Base-by-base conservation (phyloP, 805 yeast genomes). In the Yarrowia sp. region DNA sequence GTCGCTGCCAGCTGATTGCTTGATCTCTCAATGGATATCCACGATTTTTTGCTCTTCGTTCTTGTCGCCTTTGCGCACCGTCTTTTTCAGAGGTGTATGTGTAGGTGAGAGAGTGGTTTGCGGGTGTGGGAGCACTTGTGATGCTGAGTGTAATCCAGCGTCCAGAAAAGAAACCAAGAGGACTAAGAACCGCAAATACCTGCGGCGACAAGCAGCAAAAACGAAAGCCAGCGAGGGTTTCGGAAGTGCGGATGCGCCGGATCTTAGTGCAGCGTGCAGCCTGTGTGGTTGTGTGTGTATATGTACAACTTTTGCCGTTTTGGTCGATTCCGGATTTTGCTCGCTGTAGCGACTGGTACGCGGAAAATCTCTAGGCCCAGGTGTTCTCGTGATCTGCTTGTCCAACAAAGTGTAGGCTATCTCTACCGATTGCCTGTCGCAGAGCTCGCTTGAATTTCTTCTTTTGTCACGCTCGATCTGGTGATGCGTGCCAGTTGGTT, bases 201-300 rank as follows among this genome's bases (percentile, higher is more conserved):
- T 4, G 4, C 38, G 13, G 4, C 2, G 6, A 38, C 25, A 38
- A 21, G n/a, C n/a, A 38, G 42, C 42, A 38, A 38, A 21, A 38
- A 38, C 18, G 24, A 31, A 16, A 27, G 49, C 49, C 16, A n/a
- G 22, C n/a, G 36, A 31, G 53, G 53, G 53, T 46, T 46, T 46
- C 53, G 53, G 53, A 46, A 46, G 53, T 46, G 53, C 53, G 53
- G 53, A 46, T 29, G 36, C 53, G 53, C 36, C 18, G 49, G 49
- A 25, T 24, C 22, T 16, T 16, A n/a, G 10, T 46, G 49, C 49
- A 27, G 33, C 16, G 18, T 44, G 49, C 36, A 24, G 31, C n/a
- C 8, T 38, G 36, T 38, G 42, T n/a, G 18, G 42, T 38, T 12
- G 42, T 38, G n/a, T 38, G 13, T 38, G 42, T 42, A 7, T 25